A percentile compares a stretch with the other conserved stretches of the same genome.
Evolutionary conservation across 1,284 basidiomycete genomes (phyloP).

Genomic region (Trichosporon asahii): DNA sequence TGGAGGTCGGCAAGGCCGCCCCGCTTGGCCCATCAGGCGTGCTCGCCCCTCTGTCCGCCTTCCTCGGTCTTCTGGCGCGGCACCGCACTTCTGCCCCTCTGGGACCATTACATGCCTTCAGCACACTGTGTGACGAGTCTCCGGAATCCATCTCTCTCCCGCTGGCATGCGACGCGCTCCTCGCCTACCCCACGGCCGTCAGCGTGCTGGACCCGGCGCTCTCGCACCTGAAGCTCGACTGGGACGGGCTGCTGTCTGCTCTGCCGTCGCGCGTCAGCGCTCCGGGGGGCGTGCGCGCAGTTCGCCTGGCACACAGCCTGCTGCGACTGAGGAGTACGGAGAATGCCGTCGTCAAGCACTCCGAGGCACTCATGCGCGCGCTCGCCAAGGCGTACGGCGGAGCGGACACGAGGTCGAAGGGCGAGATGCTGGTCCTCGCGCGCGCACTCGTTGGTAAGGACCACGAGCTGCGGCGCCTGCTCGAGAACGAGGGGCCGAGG

Average conservation of each 20-base stretch:
- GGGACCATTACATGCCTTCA: constrained; percentile 19
- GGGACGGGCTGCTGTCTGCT: background rate
- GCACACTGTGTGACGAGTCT: constrained; percentile 1
- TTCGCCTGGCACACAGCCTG: constrained; percentile 21
- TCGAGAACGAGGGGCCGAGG: constrained; percentile 11
- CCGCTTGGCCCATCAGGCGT: constrained; percentile 6
- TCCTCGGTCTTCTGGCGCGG: constrained; percentile 17
- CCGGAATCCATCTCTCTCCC: background rate
- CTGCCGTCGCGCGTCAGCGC: background rate
- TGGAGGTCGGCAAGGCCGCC: constrained; percentile 9
- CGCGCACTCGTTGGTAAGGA: constrained; percentile 23
- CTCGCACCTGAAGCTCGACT: background rate
- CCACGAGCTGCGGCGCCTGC: constrained; percentile 25
- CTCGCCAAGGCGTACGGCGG: constrained; percentile 28
- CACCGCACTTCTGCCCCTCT: constrained; percentile 16
- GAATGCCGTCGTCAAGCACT: constrained; percentile 8
- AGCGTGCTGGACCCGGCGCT: constrained; percentile 13
- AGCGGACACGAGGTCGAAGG: constrained; percentile 23
- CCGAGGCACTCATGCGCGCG: constrained; percentile 25
- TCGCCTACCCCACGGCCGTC: constrained; percentile 21
- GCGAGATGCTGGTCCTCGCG: constrained; percentile 30
- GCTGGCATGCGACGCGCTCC: constrained; percentile 18
- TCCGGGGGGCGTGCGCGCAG: background rate
- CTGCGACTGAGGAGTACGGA: constrained; percentile 8
- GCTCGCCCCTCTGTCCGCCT: constrained; percentile 4